Evolutionary conservation across 176 grass and related monocot species (phyloP), one percentile per base, ranked within the genome.

Genomic region (Oryza australiensis): DNA sequence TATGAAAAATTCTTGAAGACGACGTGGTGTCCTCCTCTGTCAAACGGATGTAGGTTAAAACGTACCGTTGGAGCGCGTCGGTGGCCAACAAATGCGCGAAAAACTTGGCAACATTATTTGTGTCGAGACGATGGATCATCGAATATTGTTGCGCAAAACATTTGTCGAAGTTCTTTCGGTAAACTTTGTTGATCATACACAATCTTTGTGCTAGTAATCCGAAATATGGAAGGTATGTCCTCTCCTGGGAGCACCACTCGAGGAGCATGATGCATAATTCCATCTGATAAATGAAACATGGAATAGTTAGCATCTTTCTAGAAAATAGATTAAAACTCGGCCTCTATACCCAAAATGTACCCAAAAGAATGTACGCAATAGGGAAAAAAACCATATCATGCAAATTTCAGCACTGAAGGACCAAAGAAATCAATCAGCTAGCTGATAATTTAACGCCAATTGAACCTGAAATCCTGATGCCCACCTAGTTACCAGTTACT

Each of bases 1-100:
- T 37, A 37, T 8, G 35, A 37, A 37, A 37, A 37, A 37, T 95
- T 74, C 91, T 82, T 7, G 96, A 95, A 29, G 96, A 99, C 13
- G 90, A 99, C 5, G 96, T 99, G 4, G 96, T 98, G 64, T 95
- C 95, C 70, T 98, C 95, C 79, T 98, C 92, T n/a, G 95, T 98
- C 88, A 95, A 71, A 26, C 95, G 75, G 30, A 98, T 95, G 51
- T 95, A 98, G n/a, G 90, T 84, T 59, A 98, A 82, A 40, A 91
- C 88, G 80, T 95, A 88, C 92, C 95, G 95, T 18, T 84, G 87
- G 7, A 98, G 87, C 0, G 90, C 95, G 81, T 93, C 82, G 30
- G 95, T 98, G 33, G 88, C 92, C 75, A 93, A 90, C 49, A 98
- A 76, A 86, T 98, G 95, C 1, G 92, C 95, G 72, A 98, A 98